Evolutionary conservation across 352 stramenopile genomes (phyloP).

Genomic region (Phytophthora citricola): DNA sequence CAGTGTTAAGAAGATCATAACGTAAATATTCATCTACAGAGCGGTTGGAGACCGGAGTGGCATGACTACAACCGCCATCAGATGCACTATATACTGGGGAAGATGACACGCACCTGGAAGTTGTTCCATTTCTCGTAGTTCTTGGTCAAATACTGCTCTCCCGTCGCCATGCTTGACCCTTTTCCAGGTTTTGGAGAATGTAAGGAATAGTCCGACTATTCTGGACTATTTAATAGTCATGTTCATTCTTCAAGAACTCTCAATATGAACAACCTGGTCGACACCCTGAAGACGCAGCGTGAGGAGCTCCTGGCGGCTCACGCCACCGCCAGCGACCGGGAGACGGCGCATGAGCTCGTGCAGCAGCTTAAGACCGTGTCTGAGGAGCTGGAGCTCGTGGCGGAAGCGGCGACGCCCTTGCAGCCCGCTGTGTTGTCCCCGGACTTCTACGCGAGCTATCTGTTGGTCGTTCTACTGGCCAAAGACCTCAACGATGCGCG

Average conservation of each 20-base stretch:
- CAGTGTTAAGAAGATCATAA: neutral
- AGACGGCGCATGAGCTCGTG: slow-evolving; percentile 20
- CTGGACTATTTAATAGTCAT: neutral
- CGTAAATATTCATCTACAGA: slow-evolving; percentile 10
- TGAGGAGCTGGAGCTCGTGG: slow-evolving; percentile 68
- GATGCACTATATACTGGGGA: neutral
- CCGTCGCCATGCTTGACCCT: slow-evolving; percentile 35
- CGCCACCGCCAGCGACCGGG: slow-evolving; percentile 28
- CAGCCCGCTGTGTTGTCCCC: slow-evolving; percentile 47
- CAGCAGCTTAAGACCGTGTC: slow-evolving; percentile 46
- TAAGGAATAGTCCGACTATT: neutral
- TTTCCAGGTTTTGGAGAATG: slow-evolving; percentile 9
- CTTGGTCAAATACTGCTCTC: slow-evolving; percentile 84
- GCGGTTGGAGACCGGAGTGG: neutral
- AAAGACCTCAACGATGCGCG: slow-evolving; percentile 70
- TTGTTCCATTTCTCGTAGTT: slow-evolving; percentile 92
- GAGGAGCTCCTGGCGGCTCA: slow-evolving; percentile 43
- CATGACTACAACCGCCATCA: neutral
- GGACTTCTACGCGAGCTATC: slow-evolving; percentile 65
- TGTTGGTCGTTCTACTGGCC: slow-evolving; percentile 62
- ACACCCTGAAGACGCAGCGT: slow-evolving; percentile 51
- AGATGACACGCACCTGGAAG: slow-evolving; percentile 59
- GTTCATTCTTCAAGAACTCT: slow-evolving; percentile 1
- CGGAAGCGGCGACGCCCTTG: slow-evolving; percentile 37
- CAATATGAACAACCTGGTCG: slow-evolving; percentile 58